These are phyloP conservation scores for Podila epicladia DNA, from an alignment of 192 early-diverging fungal species.

Conservation along the genomic window DNA sequence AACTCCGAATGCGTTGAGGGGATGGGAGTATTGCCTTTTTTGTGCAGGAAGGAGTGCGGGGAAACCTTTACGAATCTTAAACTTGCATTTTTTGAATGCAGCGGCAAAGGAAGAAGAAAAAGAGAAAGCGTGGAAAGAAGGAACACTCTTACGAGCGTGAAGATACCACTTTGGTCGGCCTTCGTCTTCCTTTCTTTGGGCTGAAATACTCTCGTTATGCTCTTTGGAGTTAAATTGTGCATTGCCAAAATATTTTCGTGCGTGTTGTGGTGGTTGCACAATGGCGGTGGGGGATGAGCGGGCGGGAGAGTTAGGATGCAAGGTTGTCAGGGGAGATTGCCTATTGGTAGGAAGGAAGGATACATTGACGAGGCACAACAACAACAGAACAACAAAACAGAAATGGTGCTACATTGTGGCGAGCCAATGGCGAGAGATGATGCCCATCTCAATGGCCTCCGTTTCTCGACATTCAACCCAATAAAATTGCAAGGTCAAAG, in stretches of 20 bases:
- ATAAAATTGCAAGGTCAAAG: too few species aligned
- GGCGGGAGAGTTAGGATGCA: conserved; percentile 3
- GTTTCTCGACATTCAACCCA: too few species aligned
- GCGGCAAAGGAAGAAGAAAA: too few species aligned
- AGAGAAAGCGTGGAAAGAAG: too few species aligned
- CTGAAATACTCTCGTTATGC: not conserved
- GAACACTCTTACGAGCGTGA: too few species aligned
- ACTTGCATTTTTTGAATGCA: too few species aligned
- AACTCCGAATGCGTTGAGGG: not conserved
- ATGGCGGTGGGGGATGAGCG: not conserved
- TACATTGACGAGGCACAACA: not conserved
- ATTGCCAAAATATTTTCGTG: not conserved
- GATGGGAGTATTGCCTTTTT: conserved; percentile 1
- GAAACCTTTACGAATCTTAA: not conserved
- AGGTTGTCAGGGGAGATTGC: not conserved
- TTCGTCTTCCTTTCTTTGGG: not conserved
- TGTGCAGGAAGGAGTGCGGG: not conserved
- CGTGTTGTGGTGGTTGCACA: not conserved
- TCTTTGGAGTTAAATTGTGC: not conserved
- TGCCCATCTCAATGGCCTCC: too few species aligned
- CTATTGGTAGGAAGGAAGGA: not conserved
- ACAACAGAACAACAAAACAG: not conserved
- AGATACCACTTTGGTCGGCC: too few species aligned
- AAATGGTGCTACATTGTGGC: too few species aligned
- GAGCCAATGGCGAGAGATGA: too few species aligned